Evolutionary conservation across 2,329 filamentous ascomycete species (phyloP), one percentile per base, ranked within the genome.

Genomic region (Curvularia spicifera): DNA sequence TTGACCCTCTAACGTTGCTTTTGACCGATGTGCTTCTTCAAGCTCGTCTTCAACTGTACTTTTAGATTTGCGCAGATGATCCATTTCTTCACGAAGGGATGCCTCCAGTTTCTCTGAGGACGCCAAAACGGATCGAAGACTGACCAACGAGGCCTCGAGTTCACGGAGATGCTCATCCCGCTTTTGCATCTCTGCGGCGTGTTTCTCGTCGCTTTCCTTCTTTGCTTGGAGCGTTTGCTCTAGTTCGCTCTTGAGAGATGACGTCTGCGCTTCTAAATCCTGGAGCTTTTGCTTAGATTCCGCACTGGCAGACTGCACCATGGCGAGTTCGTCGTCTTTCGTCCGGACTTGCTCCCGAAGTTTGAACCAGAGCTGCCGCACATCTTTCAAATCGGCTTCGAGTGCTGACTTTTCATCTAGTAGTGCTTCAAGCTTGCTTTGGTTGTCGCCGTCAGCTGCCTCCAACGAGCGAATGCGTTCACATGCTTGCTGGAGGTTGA

Each of bases 131-230:
- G 59, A 57, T 20, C 59, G 63, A 2, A 71, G 63, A 28, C 51
- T 55, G 9, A 56, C 31, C 39, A 72, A 59, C 18, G 71, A 63
- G 4, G 63, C 35, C 47, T 70, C 64, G 7, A 73, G 62, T 33
- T 70, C 65, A n/a, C 52, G 62, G n/a, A 72, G 64, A 12, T 71
- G 61, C 28, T 59, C 63, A 9, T 56, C 61, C 46, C 64, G 69
- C n/a, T 61, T 56, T 22, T 49, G 55, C 3, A 61, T 24, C 5
- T 68, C 61, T 12, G 49, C 55, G 6, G 57, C 47, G 3, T 68
- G 56, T 9, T 56, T 59, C 4, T 50, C 22, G 26, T 72, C 64
- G 3, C 46, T 49, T 24, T 63, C 61, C 12, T 48, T 51, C 45
- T 69, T 71, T 0, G 63, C 56, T 7, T 53, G 55, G 12, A 56